Evolutionary conservation across 176 grass and related monocot genomes (phyloP).

Genomic region (Pontederia paniculata): DNA sequence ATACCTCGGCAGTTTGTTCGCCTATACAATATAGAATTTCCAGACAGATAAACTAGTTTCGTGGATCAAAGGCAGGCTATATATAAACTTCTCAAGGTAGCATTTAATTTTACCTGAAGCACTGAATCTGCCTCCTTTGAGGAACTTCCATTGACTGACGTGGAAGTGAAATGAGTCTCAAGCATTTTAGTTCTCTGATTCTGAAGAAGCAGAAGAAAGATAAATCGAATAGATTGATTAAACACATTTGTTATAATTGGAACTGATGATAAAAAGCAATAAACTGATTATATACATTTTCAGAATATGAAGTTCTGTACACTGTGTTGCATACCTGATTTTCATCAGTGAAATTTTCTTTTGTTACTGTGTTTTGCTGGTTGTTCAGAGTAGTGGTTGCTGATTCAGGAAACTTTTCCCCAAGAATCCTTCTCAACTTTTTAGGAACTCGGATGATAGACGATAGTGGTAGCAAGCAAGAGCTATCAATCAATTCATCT

Average conservation of each 20-base stretch:
- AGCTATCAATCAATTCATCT: constrained; percentile 35
- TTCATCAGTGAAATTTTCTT: neutral
- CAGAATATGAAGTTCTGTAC: neutral
- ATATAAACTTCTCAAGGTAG: neutral
- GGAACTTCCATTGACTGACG: neutral
- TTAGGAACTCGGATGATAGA: constrained; percentile 39
- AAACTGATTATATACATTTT: constrained; percentile 4
- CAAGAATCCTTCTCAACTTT: constrained; percentile 30
- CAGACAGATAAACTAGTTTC: neutral
- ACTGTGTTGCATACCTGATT: constrained; percentile 29
- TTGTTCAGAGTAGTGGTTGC: constrained; percentile 6
- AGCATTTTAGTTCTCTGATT: neutral
- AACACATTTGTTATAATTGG: neutral
- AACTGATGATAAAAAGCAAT: neutral
- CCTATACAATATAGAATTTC: constrained; percentile 31
- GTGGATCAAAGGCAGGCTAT: neutral
- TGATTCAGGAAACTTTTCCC: constrained; percentile 26
- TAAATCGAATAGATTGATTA: neutral
- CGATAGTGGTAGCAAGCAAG: constrained; percentile 37
- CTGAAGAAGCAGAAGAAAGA: constrained; percentile 5
- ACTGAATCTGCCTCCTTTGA: neutral
- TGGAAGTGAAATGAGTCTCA: neutral
- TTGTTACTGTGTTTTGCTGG: constrained; percentile 8
- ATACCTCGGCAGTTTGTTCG: constrained; percentile 16
- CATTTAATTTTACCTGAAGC: neutral